Evolutionary conservation across 768 basidiomycete species (phyloP).

Genomic region (Boletus patriciae): DNA sequence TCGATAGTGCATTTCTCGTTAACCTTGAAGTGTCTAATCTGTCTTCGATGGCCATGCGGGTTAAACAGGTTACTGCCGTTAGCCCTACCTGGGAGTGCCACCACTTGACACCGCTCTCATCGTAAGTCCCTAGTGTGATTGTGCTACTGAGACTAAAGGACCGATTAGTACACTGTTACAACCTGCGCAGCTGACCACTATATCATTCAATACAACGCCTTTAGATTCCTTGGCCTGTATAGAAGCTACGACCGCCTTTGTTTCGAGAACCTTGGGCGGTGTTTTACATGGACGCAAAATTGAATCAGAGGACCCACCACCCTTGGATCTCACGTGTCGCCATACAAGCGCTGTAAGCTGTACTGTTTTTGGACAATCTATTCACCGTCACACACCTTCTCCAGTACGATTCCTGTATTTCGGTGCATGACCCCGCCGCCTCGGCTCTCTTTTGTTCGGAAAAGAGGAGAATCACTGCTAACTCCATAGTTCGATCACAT

Average conservation of each 20-base stretch:
- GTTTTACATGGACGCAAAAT: constrained; percentile 51
- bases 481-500: constrained; percentile 41
- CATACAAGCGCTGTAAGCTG: constrained; percentile 47
- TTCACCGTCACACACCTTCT: not conserved
- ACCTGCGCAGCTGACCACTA: constrained; percentile 48
- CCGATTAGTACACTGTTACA: constrained; percentile 42
- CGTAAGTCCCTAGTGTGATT: constrained; percentile 41
- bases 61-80: constrained; percentile 61
- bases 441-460: constrained; percentile 51
- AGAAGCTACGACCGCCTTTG: constrained; percentile 48
- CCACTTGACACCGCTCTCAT: constrained; percentile 34
- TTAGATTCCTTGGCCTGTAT: constrained; percentile 40
- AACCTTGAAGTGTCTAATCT: constrained; percentile 59
- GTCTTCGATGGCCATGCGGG: constrained; percentile 38
- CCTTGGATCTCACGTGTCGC: constrained; percentile 51
- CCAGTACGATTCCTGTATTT: constrained; percentile 16
- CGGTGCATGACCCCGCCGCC: constrained; percentile 23
- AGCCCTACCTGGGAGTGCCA: constrained; percentile 70
- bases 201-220: constrained; percentile 43
- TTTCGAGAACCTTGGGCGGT: constrained; percentile 48
- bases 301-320: constrained; percentile 47
- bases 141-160: constrained; percentile 5
- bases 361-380: not conserved
- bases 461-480: constrained; percentile 44
- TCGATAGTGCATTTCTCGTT: constrained; percentile 51